Conservation (phyloP, 108 stramenopile genomes). For the Nannochloropsis gaditana region DNA sequence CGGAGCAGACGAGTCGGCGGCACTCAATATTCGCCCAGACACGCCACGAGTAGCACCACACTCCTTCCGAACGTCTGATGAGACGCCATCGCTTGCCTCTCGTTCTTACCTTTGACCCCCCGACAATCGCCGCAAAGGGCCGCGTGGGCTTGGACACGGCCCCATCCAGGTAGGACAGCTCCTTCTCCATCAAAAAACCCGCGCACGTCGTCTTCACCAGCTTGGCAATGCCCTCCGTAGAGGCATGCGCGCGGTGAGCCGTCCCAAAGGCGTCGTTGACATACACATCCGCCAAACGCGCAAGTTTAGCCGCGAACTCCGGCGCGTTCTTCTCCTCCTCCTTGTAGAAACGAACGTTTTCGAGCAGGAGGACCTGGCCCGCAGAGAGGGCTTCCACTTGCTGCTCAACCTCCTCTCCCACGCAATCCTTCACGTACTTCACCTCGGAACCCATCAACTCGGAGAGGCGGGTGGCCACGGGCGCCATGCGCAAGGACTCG, state of each 20-base stretch:
- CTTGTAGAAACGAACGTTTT: conserved; percentile 91
- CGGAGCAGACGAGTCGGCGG: background rate
- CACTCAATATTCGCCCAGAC: background rate
- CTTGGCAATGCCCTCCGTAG: conserved; percentile 81
- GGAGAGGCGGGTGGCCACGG: conserved; percentile 40
- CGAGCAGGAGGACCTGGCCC: conserved; percentile 80
- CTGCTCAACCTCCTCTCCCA: conserved; percentile 81
- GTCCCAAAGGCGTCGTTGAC: conserved; percentile 99
- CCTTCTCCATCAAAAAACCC: conserved; percentile 73
- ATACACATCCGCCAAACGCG: conserved; percentile 70
- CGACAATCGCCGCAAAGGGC: conserved; percentile 91
- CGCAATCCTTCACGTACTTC: conserved; percentile 68
- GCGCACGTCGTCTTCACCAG: conserved; percentile 50
- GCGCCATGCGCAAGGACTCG: conserved; percentile 44
- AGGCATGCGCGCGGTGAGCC: conserved; percentile 92
- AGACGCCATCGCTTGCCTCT: background rate
- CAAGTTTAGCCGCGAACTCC: conserved; percentile 51
- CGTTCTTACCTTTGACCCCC: conserved; percentile 88
- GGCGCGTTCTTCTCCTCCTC: conserved; percentile 54
- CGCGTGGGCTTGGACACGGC: conserved; percentile 84
- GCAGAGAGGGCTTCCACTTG: conserved; percentile 61
- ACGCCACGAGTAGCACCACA: background rate
- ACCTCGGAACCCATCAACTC: conserved; percentile 45
- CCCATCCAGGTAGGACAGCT: conserved; percentile 77
- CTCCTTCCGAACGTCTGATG: background rate